These are phyloP conservation scores for Crotalaria pallida DNA, from an alignment of 306 rosid species.

Conservation along the genomic window DNA sequence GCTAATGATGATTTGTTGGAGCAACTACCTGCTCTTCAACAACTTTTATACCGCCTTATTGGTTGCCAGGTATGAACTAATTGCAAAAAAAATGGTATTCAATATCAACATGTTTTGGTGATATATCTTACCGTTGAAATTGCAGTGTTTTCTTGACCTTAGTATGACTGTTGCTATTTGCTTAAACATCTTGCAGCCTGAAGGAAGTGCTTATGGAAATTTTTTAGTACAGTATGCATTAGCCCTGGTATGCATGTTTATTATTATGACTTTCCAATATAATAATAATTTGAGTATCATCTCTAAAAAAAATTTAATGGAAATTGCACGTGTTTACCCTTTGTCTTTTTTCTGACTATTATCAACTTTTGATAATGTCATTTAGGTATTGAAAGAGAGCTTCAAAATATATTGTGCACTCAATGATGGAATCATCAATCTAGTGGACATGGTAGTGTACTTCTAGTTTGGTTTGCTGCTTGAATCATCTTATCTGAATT, in stretches of 20 bases:
- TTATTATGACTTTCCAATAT: neutral
- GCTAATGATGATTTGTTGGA: slow-evolving; percentile 56
- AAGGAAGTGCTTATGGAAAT: slow-evolving; percentile 78
- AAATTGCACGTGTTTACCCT: neutral
- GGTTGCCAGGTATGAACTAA: slow-evolving; percentile 69
- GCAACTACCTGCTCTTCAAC: slow-evolving; percentile 87
- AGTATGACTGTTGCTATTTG: slow-evolving; percentile 18
- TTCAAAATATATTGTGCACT: slow-evolving; percentile 93
- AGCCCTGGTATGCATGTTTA: slow-evolving; percentile 65
- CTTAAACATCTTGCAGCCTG: slow-evolving; percentile 67
- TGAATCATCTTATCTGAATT: neutral
- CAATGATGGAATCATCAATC: slow-evolving; percentile 95
- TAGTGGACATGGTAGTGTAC: slow-evolving; percentile 82
- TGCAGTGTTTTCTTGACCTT: neutral
- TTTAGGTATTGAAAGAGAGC: slow-evolving; percentile 92
- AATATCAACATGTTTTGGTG: neutral
- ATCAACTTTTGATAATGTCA: slow-evolving; percentile 9
- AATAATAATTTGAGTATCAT: neutral
- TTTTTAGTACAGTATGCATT: slow-evolving; percentile 85
- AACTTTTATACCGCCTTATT: slow-evolving; percentile 76
- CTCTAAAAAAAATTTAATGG: neutral
- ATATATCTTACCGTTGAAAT: neutral
- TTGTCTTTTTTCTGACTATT: neutral
- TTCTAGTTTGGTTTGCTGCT: slow-evolving; percentile 1
- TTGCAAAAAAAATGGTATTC: slow-evolving; percentile 6